These are phyloP conservation scores for Gaertneriomyces semiglobifer DNA, from an alignment of 192 early-diverging fungal genomes.

Conservation along the genomic window DNA sequence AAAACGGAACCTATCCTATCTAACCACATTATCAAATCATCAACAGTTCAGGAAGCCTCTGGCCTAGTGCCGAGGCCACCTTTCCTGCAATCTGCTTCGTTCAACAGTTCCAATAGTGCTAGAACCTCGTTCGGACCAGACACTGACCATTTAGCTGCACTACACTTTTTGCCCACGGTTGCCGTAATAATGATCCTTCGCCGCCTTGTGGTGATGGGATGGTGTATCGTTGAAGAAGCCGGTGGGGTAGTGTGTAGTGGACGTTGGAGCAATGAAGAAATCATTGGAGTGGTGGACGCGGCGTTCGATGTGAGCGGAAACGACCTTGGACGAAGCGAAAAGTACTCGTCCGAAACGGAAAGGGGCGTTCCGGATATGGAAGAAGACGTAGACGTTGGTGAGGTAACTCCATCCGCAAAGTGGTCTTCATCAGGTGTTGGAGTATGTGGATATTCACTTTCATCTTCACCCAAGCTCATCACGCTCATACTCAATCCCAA, in stretches of 20 bases:
- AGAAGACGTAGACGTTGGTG: background rate
- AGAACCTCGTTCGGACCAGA: conserved; percentile 36
- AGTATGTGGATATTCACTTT: background rate
- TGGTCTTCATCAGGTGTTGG: background rate
- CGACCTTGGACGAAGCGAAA: too few species aligned
- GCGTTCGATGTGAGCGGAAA: conserved; percentile 1
- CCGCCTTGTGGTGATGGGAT: conserved; percentile 10
- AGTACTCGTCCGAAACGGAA: too few species aligned
- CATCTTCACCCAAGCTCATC: background rate
- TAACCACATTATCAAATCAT: too few species aligned
- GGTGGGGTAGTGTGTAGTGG: too few species aligned
- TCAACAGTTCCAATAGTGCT: conserved; percentile 23
- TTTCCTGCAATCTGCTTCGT: background rate
- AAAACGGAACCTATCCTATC: too few species aligned
- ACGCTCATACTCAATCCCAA: background rate
- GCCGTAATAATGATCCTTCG: conserved; percentile 32
- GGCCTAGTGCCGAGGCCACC: too few species aligned
- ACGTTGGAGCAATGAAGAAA: background rate
- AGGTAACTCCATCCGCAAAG: background rate
- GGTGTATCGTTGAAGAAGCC: background rate
- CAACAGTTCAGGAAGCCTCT: too few species aligned
- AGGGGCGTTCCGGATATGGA: background rate
- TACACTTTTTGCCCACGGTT: conserved; percentile 48
- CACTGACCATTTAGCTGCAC: conserved; percentile 45
- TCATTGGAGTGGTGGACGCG: background rate